Conservation (phyloP, 768 basidiomycete genomes). For the Leccinum disarticulatum region DNA sequence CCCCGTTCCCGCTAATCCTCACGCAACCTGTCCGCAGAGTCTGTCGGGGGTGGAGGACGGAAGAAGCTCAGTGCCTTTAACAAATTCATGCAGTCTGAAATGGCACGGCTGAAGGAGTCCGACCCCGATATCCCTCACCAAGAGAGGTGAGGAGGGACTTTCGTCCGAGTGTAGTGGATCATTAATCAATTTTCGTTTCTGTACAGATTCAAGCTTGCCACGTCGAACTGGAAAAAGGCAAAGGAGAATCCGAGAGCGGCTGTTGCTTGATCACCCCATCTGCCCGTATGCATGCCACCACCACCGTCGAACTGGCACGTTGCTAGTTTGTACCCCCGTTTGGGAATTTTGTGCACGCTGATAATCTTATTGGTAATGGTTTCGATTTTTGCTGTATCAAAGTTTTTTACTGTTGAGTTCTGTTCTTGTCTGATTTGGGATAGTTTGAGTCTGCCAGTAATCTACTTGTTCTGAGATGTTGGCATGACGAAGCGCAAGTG, state of each 20-base stretch:
- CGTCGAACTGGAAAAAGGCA: conserved; percentile 75
- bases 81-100: conserved; percentile 78
- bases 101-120: conserved; percentile 74
- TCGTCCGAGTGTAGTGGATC: not conserved
- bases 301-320: conserved; percentile 9
- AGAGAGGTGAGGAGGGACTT: conserved; percentile 51
- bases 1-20: conserved; percentile 15
- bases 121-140: conserved; percentile 72
- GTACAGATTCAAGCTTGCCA: conserved; percentile 67
- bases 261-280: conserved; percentile 21
- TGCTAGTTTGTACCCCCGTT: conserved; percentile 17
- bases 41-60: conserved; percentile 48
- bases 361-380: conserved; percentile 34
- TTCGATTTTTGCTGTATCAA: conserved; percentile 22
- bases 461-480: no score
- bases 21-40: conserved; percentile 42
- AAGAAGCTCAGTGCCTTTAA: conserved; percentile 74
- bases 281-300: conserved; percentile 6
- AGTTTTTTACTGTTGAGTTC: conserved; percentile 4
- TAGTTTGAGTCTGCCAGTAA: no score
- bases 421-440: no score
- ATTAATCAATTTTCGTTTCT: conserved; percentile 1
- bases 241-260: conserved; percentile 59
- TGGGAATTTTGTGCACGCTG: conserved; percentile 16
- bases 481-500: no score